A percentile compares a stretch with the other conserved stretches of the same genome.
Evolutionary conservation across 139 green algal genomes (phyloP).

Genomic region (Tetradesmus lagerheimii): DNA sequence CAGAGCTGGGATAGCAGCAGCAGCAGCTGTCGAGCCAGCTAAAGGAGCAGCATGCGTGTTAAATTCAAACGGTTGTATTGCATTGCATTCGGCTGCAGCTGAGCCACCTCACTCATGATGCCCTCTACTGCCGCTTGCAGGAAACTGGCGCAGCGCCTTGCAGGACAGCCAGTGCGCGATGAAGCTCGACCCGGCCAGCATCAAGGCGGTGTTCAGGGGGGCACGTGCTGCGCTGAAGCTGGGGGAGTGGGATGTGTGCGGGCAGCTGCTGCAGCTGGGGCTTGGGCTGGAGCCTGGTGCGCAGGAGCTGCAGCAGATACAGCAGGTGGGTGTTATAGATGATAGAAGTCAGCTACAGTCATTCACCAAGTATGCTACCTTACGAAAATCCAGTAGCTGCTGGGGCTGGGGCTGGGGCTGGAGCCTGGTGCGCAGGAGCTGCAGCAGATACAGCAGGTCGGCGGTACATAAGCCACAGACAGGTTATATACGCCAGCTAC

Average conservation of each 20-base stretch:
- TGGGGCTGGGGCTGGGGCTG: constrained; percentile 59
- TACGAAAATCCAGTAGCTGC: no score
- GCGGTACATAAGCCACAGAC: no score
- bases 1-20: not conserved
- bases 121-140: constrained; percentile 40
- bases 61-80: no score
- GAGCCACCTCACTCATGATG: not conserved
- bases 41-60: no score
- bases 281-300: constrained; percentile 68
- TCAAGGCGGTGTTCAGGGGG: constrained; percentile 83
- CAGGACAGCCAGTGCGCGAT: constrained; percentile 68
- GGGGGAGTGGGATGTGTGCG: constrained; percentile 61
- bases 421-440: constrained; percentile 77
- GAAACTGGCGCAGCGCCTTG: constrained; percentile 83
- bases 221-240: constrained; percentile 80
- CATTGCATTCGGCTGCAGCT: constrained; percentile 33
- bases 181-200: constrained; percentile 59
- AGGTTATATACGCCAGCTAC: no score
- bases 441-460: constrained; percentile 52
- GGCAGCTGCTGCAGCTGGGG: constrained; percentile 66
- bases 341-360: no score
- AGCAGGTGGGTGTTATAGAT: constrained; percentile 30
- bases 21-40: not conserved
- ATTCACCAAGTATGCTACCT: no score
- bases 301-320: constrained; percentile 70